Conservation (phyloP, 305 asterid species). For the Fraxinus sp. region DNA sequence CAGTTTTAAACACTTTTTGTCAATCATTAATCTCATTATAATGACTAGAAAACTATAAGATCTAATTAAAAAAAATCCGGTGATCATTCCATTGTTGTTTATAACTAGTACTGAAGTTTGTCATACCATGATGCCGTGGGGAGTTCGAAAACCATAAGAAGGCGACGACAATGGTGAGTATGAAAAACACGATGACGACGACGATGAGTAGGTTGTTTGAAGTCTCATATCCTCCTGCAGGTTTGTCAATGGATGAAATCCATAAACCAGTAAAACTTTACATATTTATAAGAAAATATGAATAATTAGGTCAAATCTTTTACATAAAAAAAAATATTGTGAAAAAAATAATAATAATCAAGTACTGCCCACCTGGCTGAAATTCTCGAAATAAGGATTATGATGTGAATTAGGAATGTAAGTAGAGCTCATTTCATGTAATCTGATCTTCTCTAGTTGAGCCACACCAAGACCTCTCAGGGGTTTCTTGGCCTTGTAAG, state of each 20-base stretch:
- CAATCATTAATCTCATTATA: background rate
- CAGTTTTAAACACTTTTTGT: background rate
- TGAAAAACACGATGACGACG: slow-evolving; percentile 35
- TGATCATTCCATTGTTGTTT: background rate
- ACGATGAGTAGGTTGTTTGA: slow-evolving; percentile 40
- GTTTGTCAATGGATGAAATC: background rate
- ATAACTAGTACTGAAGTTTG: background rate
- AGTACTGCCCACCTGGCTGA: slow-evolving; percentile 29
- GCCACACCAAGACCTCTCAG: slow-evolving; percentile 64
- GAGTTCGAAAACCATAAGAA: slow-evolving; percentile 31
- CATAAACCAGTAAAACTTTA: background rate
- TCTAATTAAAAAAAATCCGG: background rate
- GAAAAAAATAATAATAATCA: background rate
- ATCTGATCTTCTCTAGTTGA: slow-evolving; percentile 49
- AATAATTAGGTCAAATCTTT: background rate
- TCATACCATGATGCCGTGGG: slow-evolving; percentile 36
- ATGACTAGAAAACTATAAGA: background rate
- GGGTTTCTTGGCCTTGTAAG: slow-evolving; percentile 43
- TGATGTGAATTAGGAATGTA: slow-evolving; percentile 23
- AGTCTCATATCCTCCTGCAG: slow-evolving; percentile 45
- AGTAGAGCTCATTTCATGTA: slow-evolving; percentile 43
- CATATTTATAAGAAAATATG: background rate
- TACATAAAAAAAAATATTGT: background rate
- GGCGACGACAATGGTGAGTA: slow-evolving; percentile 31
- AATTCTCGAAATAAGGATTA: slow-evolving; percentile 21